A percentile compares a stretch with the other conserved stretches of the same genome.
Evolutionary conservation across 1,284 basidiomycete genomes (phyloP).

Genomic region (Agroathelia rolfsii): DNA sequence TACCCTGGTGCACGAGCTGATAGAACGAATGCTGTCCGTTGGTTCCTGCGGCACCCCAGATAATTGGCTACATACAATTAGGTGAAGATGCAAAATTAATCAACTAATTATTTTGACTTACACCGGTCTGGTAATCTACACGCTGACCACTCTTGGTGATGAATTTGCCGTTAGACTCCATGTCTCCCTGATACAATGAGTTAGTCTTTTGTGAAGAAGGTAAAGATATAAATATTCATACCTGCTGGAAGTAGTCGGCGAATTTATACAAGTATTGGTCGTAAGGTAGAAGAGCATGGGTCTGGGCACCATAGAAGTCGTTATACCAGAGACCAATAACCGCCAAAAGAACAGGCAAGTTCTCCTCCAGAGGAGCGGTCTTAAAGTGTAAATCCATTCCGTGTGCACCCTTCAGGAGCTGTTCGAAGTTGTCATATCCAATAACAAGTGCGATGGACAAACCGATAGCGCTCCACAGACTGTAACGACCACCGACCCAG

Average conservation of each 20-base stretch:
- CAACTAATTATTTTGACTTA: slow-evolving; percentile 28
- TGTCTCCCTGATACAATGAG: slow-evolving; percentile 59
- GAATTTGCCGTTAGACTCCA: slow-evolving; percentile 99
- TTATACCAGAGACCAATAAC: slow-evolving; percentile 98
- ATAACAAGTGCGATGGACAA: slow-evolving; percentile 89
- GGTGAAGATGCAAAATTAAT: slow-evolving; percentile 8
- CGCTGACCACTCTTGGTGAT: slow-evolving; percentile 89
- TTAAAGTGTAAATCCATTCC: slow-evolving; percentile 98
- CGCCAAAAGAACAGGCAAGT: slow-evolving; percentile 87
- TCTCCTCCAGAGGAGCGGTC: slow-evolving; percentile 79
- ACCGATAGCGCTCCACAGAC: slow-evolving; percentile 96
- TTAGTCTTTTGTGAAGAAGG: neutral
- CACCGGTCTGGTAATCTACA: slow-evolving; percentile 94
- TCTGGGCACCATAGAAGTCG: slow-evolving; percentile 94
- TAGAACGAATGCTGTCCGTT: slow-evolving; percentile 99
- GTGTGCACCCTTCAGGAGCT: slow-evolving; percentile 87
- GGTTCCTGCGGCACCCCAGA: slow-evolving; percentile 97
- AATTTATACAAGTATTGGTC: slow-evolving; percentile 99
- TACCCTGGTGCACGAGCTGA: slow-evolving; percentile 94
- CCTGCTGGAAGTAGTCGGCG: slow-evolving; percentile 99
- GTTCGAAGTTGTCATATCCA: slow-evolving; percentile 91
- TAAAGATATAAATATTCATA: slow-evolving; percentile 11
- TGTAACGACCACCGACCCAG: slow-evolving; percentile 99
- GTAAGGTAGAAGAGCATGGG: slow-evolving; percentile 91
- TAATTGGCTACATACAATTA: slow-evolving; percentile 63